Base-by-base conservation (phyloP, 129 eudicot species). In the Chrysanthemum lavandulifolium region DNA sequence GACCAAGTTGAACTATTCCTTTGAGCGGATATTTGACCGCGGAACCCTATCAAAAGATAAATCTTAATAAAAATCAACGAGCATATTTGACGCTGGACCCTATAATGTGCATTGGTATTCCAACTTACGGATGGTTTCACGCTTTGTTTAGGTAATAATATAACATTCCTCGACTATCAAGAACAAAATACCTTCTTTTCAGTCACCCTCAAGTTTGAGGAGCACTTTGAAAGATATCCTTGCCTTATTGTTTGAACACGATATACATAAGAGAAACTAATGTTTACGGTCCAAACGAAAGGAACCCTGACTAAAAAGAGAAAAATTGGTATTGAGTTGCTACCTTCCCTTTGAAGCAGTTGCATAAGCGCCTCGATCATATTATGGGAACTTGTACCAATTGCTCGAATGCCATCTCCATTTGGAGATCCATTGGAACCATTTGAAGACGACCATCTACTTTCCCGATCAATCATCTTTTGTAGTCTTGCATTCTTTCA, bases 141-240 rank as follows among this genome's bases (percentile, higher is more conserved):
- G 83, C 80, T 78, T 76, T 85, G 86, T 77, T 87, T 90, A 94
- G 93, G 79, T 90, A 90, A 73, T 90, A 90, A 82, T 90, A 90
- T 64, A 90, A 71, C 96, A 90, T 87, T 75, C 96, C 96, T 16
- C 93, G 81, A 78, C 96, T 90, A 79, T 90, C 93, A 65, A 90
- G 96, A 73, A 90, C 96, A 83, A 90, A 90, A 84, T 87, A 90
- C 82, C 96, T 84, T 81, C 96, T 65, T 90, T 90, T 93, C 96
- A 90, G 76, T 90, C 96, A 47, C 96, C 73, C 96, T 87, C 80
- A 90, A 72, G 84, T 83, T 90, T 47, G 96, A 90, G 47, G 96
- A 90, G 31, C 93, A 88, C 27, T 90, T 90, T 5, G 96, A 90
- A 69, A 90, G 93, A 80, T 87, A 90, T 52, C 96, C 96, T 83